These are phyloP conservation scores for Solanum acaule DNA, from an alignment of 257 asterid genomes.

Conservation along the genomic window DNA sequence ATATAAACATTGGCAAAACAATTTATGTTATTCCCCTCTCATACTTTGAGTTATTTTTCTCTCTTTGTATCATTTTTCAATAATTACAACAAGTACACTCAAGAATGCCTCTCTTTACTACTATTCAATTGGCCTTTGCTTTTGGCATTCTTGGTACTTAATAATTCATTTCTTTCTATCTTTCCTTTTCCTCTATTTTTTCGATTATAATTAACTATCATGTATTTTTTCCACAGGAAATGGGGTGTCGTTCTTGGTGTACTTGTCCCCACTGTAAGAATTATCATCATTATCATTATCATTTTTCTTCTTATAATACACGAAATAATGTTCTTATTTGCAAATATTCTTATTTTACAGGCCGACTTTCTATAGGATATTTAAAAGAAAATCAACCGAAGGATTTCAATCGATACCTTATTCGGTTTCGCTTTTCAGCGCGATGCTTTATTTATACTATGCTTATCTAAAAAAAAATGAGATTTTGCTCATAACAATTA, in stretches of 20 bases:
- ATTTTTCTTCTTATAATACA: background rate
- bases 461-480: slow-evolving; percentile 42
- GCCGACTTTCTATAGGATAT: slow-evolving; percentile 56
- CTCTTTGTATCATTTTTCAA: background rate
- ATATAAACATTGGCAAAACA: slow-evolving; percentile 15
- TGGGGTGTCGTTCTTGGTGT: slow-evolving; percentile 74
- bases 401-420: slow-evolving; percentile 75
- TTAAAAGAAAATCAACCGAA: slow-evolving; percentile 58
- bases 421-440: slow-evolving; percentile 68
- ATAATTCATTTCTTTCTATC: background rate
- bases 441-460: slow-evolving; percentile 65
- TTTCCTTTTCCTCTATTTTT: background rate
- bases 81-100: background rate
- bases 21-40: background rate
- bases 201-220: background rate
- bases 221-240: slow-evolving; percentile 28
- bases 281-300: background rate
- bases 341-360: slow-evolving; percentile 15
- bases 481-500: slow-evolving; percentile 44
- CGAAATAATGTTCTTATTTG: background rate
- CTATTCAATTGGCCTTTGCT: slow-evolving; percentile 21
- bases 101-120: slow-evolving; percentile 29
- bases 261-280: slow-evolving; percentile 60
- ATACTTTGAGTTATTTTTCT: background rate
- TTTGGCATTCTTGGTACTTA: slow-evolving; percentile 68